Percentiles rank a stretch among this genome's conserved stretches.
Conservation (phyloP, 192 early-diverging fungal genomes). For the Backusella psychrophila region DNA sequence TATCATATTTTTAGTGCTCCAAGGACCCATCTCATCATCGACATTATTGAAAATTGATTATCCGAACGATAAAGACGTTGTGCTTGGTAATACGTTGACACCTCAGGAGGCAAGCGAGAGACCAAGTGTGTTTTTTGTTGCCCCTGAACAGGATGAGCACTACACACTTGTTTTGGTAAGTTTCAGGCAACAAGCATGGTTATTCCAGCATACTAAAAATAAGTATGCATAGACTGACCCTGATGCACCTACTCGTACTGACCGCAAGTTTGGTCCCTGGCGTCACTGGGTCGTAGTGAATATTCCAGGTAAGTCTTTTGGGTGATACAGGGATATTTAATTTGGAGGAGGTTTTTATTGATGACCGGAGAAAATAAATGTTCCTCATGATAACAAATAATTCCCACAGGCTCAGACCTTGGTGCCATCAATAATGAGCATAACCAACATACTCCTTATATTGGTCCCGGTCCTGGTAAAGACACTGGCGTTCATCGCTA, state of each 20-base stretch:
- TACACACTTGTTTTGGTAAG: constrained; percentile 33
- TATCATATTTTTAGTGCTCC: not conserved
- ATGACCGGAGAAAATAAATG: not conserved
- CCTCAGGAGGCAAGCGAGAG: constrained; percentile 12
- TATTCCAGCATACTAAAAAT: not conserved
- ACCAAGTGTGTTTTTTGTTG: constrained; percentile 21
- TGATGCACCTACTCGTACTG: constrained; percentile 48
- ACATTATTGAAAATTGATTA: constrained; percentile 24
- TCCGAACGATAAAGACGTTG: constrained; percentile 23
- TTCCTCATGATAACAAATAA: not conserved
- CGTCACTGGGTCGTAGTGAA: constrained; percentile 59
- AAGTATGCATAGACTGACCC: constrained; percentile 44
- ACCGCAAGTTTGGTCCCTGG: constrained; percentile 46
- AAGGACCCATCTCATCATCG: not conserved
- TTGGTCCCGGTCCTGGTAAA: constrained; percentile 49
- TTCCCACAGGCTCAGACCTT: constrained; percentile 14
- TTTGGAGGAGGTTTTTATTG: not conserved
- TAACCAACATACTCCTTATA: constrained; percentile 37
- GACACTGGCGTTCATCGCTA: constrained; percentile 59
- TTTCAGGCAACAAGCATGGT: not conserved
- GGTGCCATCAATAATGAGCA: not conserved
- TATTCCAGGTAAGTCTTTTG: constrained; percentile 34
- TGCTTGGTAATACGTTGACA: constrained; percentile 26
- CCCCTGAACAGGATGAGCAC: constrained; percentile 15
- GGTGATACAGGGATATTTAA: not conserved